Conservation (phyloP, 202 grass and related monocot genomes). For the Saccharum hybrid region DNA sequence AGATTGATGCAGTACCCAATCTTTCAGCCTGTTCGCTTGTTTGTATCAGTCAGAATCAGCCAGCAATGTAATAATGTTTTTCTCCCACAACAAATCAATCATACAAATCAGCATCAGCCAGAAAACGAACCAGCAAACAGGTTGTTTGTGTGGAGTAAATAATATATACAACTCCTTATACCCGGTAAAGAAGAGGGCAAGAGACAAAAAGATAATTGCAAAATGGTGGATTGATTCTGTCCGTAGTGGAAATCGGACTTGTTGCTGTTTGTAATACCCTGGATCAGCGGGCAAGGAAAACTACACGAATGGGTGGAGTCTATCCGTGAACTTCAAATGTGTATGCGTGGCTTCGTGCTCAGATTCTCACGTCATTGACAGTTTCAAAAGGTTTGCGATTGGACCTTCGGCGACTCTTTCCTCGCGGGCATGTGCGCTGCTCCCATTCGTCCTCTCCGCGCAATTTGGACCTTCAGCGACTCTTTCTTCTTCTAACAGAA, state of each 20-base stretch:
- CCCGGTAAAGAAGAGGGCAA: neutral
- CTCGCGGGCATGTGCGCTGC: neutral
- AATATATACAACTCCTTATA: neutral
- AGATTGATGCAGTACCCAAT: neutral
- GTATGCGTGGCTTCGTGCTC: neutral
- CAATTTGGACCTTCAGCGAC: too few relatives aligned
- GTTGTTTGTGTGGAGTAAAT: neutral
- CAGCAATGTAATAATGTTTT: too few relatives aligned
- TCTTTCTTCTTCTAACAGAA: neutral
- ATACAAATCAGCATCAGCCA: too few relatives aligned
- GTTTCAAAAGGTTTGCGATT: neutral
- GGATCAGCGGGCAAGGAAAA: neutral
- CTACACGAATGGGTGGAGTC: neutral
- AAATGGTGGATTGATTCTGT: neutral
- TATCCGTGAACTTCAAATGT: neutral
- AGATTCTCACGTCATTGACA: neutral
- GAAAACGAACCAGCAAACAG: too few relatives aligned
- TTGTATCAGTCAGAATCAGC: too few relatives aligned
- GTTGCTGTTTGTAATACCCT: neutral
- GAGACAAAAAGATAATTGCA: too few relatives aligned
- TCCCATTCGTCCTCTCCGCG: neutral
- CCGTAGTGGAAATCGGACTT: neutral
- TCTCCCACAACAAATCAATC: too few relatives aligned
- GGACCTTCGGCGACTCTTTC: neutral
- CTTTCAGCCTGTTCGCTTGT: neutral